Evolutionary conservation across 2,329 filamentous ascomycete species (phyloP), one percentile per base, ranked within the genome.

Genomic region (Beauveria varroae): DNA sequence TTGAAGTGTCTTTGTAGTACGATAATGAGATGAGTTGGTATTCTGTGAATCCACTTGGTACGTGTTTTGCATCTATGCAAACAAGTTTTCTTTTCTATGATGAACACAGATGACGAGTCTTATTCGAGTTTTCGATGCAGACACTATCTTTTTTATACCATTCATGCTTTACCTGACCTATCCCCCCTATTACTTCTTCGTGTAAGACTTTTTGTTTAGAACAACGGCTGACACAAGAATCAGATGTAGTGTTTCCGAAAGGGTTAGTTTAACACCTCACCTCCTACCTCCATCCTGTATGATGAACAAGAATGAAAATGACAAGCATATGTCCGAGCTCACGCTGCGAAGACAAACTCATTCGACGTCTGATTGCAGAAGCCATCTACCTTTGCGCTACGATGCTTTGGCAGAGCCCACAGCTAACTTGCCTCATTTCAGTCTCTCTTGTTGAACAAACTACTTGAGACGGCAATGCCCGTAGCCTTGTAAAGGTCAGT

Each of bases 251-350:
- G 57, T 63, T 51, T 37, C 30, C 34, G 41, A 57, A 50, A 63
- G 47, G 55, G 63, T 63, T 61, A 58, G 63, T 60, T 22, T 59
- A 43, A 57, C 64, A 65, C 47, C n/a, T 26, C 52, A 18, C 18
- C 28, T 16, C 50, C 43, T 3, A 12, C 20, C 34, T 22, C 34
- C 16, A 63, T 64, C 67, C 66, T 68, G 65, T 69, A 86, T 95
- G 91, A 95, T 95, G 90, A 95, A 83, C 75, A 81, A 85, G 91
- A 88, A 84, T 81, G 79, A 82, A 83, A 78, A 88, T 85, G 91
- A 96, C 91, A 96, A 96, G 91, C 91, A 96, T 96, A 96, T 96
- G 91, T 96, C 91, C 83, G 87, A 96, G 91, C 86, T 81, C 73
- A 73, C 79, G 75, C 75, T 64, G 74, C 70, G 75, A 77, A 69